Conservation (phyloP, 2,329 filamentous ascomycete species). For the Ciborinia camelliae region DNA sequence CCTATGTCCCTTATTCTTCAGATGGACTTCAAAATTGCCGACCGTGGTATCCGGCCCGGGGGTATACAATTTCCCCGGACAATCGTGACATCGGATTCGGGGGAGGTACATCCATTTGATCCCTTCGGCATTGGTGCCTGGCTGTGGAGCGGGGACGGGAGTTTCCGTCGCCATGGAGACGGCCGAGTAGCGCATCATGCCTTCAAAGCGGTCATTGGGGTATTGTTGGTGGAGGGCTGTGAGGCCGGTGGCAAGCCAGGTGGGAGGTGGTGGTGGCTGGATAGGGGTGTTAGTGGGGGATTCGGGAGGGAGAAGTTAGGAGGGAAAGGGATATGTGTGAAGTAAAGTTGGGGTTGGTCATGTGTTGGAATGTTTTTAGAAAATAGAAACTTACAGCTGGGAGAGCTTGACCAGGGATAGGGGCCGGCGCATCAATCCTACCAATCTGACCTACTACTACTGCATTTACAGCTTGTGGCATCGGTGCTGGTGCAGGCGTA, state of each 20-base stretch:
- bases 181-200: slow-evolving; percentile 84
- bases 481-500: slow-evolving; percentile 34
- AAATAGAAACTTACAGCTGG: slow-evolving; percentile 55
- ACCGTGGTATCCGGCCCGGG: slow-evolving; percentile 81
- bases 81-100: slow-evolving; percentile 87
- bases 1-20: slow-evolving; percentile 79
- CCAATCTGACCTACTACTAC: slow-evolving; percentile 54
- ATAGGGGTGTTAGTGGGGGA: slow-evolving; percentile 25
- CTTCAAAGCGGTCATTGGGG: slow-evolving; percentile 80
- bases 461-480: slow-evolving; percentile 37
- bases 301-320: slow-evolving; percentile 10
- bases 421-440: slow-evolving; percentile 62
- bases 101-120: slow-evolving; percentile 81
- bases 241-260: slow-evolving; percentile 78
- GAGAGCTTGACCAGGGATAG: slow-evolving; percentile 53
- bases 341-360: slow-evolving; percentile 22
- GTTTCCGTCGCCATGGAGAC: slow-evolving; percentile 69
- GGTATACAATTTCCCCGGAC: slow-evolving; percentile 90
- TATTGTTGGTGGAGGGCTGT: slow-evolving; percentile 66
- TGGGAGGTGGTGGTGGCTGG: slow-evolving; percentile 73
- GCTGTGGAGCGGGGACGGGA: slow-evolving; percentile 51
- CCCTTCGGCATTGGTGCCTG: slow-evolving; percentile 52
- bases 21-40: slow-evolving; percentile 87
- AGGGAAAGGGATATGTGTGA: slow-evolving; percentile 26
- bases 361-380: slow-evolving; percentile 28